These are phyloP conservation scores for Cryptococcus wingfieldii DNA, from an alignment of 1,284 basidiomycete genomes.

Conservation along the genomic window DNA sequence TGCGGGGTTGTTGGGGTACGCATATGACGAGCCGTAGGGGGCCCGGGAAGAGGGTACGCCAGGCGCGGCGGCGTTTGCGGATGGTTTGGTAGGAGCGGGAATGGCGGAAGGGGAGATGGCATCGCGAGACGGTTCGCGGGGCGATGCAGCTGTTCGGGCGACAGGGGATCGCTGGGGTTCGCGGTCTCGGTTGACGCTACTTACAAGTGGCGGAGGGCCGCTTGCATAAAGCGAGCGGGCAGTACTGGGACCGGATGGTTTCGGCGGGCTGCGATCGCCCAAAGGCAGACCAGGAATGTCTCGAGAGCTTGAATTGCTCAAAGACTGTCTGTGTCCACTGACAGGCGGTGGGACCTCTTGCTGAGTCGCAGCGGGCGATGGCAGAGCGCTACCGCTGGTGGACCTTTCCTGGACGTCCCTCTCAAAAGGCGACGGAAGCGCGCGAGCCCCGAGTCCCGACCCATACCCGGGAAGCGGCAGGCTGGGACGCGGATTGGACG, in stretches of 20 bases:
- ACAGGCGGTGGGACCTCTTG: background rate
- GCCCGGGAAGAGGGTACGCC: background rate
- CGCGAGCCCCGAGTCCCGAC: slow-evolving; percentile 12
- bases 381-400: slow-evolving; percentile 2
- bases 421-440: slow-evolving; percentile 23
- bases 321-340: slow-evolving; percentile 10
- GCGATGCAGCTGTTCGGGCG: slow-evolving; percentile 7
- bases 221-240: slow-evolving; percentile 9
- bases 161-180: slow-evolving; percentile 11
- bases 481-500: slow-evolving; percentile 10
- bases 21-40: slow-evolving; percentile 4
- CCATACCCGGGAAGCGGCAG: slow-evolving; percentile 14
- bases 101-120: slow-evolving; percentile 9
- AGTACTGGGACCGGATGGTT: slow-evolving; percentile 4
- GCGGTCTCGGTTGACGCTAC: slow-evolving; percentile 3
- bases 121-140: slow-evolving; percentile 6
- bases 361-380: slow-evolving; percentile 6
- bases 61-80: background rate
- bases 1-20: background rate
- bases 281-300: slow-evolving; percentile 1
- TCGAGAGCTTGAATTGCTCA: slow-evolving; percentile 11
- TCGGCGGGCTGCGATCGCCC: slow-evolving; percentile 13
- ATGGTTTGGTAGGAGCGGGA: background rate
- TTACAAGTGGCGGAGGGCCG: slow-evolving; percentile 3
- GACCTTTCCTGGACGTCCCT: slow-evolving; percentile 13